These are phyloP conservation scores for Bipolaris bicolor DNA, from an alignment of 2,329 filamentous ascomycete genomes.

Conservation along the genomic window DNA sequence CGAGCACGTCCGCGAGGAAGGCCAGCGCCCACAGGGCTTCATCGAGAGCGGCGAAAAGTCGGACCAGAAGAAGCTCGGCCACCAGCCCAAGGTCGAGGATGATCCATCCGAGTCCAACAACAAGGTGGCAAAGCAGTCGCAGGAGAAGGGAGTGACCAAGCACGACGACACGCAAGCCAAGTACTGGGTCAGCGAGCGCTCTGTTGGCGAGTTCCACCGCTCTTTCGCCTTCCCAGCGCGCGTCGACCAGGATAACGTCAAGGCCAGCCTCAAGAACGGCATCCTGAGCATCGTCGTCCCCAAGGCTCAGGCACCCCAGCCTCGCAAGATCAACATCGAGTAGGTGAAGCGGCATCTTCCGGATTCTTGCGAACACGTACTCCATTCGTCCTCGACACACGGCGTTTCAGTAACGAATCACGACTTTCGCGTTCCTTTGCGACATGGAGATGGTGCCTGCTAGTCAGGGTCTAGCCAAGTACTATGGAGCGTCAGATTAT, in stretches of 20 bases:
- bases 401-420: background rate
- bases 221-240: slow-evolving; percentile 64
- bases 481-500: background rate
- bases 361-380: background rate
- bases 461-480: background rate
- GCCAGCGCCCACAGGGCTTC: slow-evolving; percentile 56
- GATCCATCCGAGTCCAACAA: slow-evolving; percentile 48
- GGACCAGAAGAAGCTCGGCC: slow-evolving; percentile 31
- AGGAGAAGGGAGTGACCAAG: slow-evolving; percentile 50
- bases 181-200: slow-evolving; percentile 73
- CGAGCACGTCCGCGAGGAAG: slow-evolving; percentile 67
- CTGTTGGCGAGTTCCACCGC: slow-evolving; percentile 64
- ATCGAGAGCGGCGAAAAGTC: slow-evolving; percentile 51
- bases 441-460: slow-evolving; percentile 3
- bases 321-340: slow-evolving; percentile 63
- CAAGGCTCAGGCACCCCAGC: slow-evolving; percentile 57
- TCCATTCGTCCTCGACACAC: background rate
- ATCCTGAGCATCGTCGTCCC: slow-evolving; percentile 64
- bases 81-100: slow-evolving; percentile 69
- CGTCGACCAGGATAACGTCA: slow-evolving; percentile 66
- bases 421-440: background rate
- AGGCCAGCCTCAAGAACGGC: slow-evolving; percentile 66
- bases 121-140: slow-evolving; percentile 37
- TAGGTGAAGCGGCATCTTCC: slow-evolving; percentile 38
- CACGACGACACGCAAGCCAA: slow-evolving; percentile 59